phyloP scores from a whole-genome alignment of 2,329 filamentous ascomycete genomes.

The Fonsecaea pedrosoi region DNA sequence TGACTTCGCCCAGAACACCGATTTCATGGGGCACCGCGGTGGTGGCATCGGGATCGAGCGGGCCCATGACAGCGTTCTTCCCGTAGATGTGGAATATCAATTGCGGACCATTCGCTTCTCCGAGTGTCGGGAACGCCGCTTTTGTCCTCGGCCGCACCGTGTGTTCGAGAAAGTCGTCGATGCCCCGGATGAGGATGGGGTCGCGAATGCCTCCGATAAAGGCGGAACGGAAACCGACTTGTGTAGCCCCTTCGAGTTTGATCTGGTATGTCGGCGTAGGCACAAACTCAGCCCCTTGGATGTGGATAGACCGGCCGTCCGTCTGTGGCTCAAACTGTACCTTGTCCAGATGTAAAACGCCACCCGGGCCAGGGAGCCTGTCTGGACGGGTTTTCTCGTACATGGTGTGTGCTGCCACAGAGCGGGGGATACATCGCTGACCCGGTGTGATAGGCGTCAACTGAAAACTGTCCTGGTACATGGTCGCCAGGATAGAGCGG shows the following conservation, averaged over 20 bases:
- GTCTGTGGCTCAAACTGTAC: constrained; percentile 53
- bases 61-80: constrained; percentile 7
- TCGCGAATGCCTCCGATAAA: constrained; percentile 50
- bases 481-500: constrained; percentile 50
- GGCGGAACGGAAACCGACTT: constrained; percentile 53
- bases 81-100: constrained; percentile 6
- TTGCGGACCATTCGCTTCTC: neutral
- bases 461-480: constrained; percentile 59
- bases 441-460: constrained; percentile 51
- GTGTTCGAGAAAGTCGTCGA: constrained; percentile 46
- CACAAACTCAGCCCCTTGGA: constrained; percentile 60
- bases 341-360: constrained; percentile 51
- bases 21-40: constrained; percentile 9
- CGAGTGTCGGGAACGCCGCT: constrained; percentile 13
- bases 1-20: constrained; percentile 50
- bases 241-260: constrained; percentile 57
- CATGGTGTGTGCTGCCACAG: constrained; percentile 61
- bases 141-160: constrained; percentile 56
- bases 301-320: constrained; percentile 55
- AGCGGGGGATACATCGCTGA: constrained; percentile 55
- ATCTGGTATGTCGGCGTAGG: constrained; percentile 57
- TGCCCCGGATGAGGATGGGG: constrained; percentile 54
- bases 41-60: constrained; percentile 42
- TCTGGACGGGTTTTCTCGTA: constrained; percentile 64
- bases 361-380: constrained; percentile 58